These are phyloP conservation scores for Elongisporangium anandrum DNA, from an alignment of 352 stramenopile genomes.

Conservation along the genomic window DNA sequence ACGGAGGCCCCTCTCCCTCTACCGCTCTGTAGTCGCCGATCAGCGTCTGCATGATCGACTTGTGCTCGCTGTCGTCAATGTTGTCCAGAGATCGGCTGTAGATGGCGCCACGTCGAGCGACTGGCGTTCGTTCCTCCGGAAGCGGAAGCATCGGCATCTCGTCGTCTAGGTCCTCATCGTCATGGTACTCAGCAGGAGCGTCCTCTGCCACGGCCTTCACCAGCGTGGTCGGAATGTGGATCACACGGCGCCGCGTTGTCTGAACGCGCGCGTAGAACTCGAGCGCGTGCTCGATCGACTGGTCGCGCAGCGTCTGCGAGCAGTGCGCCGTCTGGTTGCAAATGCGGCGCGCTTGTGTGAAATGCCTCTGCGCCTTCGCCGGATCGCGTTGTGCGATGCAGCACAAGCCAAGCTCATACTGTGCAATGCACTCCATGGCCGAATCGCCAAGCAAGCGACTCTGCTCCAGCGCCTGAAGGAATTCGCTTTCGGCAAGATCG, in stretches of 20 bases:
- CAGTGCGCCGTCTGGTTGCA: slow-evolving; percentile 46
- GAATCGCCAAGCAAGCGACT: slow-evolving; percentile 30
- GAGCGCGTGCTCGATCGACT: slow-evolving; percentile 47
- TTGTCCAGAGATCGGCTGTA: no score
- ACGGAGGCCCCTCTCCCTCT: no score
- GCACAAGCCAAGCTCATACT: slow-evolving; percentile 48
- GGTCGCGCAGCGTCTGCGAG: slow-evolving; percentile 21
- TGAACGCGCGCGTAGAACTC: slow-evolving; percentile 43
- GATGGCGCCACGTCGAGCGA: no score
- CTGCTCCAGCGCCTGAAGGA: slow-evolving; percentile 29
- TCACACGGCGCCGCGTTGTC: slow-evolving; percentile 19
- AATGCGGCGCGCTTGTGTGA: slow-evolving; percentile 30
- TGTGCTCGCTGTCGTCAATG: no score
- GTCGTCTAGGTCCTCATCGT: slow-evolving; percentile 1
- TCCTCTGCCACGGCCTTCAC: no score
- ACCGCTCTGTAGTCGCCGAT: no score
- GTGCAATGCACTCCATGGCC: slow-evolving; percentile 38
- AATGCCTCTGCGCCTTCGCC: slow-evolving; percentile 28
- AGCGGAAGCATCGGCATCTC: no score
- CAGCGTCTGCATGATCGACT: no score
- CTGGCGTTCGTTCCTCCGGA: no score
- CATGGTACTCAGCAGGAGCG: neutral
- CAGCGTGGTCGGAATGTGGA: slow-evolving; percentile 6
- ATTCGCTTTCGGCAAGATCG: slow-evolving; percentile 33
- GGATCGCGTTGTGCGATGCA: slow-evolving; percentile 32